phyloP scores from a whole-genome alignment of 1,284 basidiomycete genomes.

The Ustilago cynodontis region DNA sequence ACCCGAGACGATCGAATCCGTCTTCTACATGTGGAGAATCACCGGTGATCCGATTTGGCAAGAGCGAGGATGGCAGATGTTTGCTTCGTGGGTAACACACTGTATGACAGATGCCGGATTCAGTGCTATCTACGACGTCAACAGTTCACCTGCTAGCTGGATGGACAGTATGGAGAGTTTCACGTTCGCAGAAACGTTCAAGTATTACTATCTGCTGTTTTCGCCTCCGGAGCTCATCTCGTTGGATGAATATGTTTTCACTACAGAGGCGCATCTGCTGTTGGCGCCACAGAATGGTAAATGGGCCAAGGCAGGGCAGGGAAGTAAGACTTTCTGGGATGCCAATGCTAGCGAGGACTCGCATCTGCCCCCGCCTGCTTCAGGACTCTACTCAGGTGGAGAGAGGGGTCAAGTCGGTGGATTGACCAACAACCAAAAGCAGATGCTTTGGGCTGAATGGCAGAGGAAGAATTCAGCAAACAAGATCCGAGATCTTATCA shows the following conservation, averaged over 20 bases:
- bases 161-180: slow-evolving; percentile 73
- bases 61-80: slow-evolving; percentile 76
- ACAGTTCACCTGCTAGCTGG: slow-evolving; percentile 59
- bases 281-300: slow-evolving; percentile 58
- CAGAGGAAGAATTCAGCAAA: slow-evolving; percentile 31
- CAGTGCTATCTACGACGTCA: slow-evolving; percentile 71
- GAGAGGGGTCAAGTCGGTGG: slow-evolving; percentile 56
- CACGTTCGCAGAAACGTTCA: slow-evolving; percentile 75
- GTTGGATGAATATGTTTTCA: slow-evolving; percentile 75
- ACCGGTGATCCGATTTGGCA: slow-evolving; percentile 74
- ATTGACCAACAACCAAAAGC: slow-evolving; percentile 65
- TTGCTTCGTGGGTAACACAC: slow-evolving; percentile 73
- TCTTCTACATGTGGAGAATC: slow-evolving; percentile 74
- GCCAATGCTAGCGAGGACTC: slow-evolving; percentile 16
- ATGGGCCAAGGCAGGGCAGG: slow-evolving; percentile 55
- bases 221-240: slow-evolving; percentile 73
- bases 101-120: slow-evolving; percentile 71
- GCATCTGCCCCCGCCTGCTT: slow-evolving; percentile 33
- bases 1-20: slow-evolving; percentile 75
- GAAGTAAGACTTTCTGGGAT: slow-evolving; percentile 58
- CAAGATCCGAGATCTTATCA: slow-evolving; percentile 41
- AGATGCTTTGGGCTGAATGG: slow-evolving; percentile 49
- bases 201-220: slow-evolving; percentile 71
- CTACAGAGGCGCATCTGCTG: slow-evolving; percentile 71
- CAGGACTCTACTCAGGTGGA: slow-evolving; percentile 57